Evolutionary conservation across 176 grass and related monocot species (phyloP).

Genomic region (Lolium rigidum): DNA sequence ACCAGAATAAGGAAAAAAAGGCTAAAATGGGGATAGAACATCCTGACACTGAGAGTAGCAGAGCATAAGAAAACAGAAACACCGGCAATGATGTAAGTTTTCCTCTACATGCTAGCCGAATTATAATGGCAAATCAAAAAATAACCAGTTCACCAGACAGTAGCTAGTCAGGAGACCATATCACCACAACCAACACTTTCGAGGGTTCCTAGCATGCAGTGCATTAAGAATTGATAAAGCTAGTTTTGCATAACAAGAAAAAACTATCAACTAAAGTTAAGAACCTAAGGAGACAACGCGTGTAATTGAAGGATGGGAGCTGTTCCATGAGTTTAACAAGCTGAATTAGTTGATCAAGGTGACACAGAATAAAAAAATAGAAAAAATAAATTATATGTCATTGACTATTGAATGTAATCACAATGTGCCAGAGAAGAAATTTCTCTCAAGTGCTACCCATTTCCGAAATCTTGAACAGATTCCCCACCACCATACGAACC

Average conservation of each 20-base stretch:
- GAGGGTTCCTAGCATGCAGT: neutral
- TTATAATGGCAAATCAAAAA: slow-evolving; percentile 10
- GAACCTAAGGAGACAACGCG: neutral
- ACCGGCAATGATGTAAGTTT: neutral
- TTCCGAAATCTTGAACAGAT: neutral
- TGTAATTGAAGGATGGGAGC: neutral
- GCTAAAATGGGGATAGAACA: neutral
- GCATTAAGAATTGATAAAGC: neutral
- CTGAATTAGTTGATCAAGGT: slow-evolving; percentile 7
- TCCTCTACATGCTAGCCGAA: slow-evolving; percentile 1
- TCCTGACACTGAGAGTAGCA: neutral
- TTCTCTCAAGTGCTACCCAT: no score
- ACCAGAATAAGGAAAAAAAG: neutral
- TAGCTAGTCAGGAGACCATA: neutral
- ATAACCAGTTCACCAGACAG: neutral
- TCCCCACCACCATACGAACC: neutral
- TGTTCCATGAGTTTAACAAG: slow-evolving; percentile 1
- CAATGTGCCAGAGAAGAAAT: neutral
- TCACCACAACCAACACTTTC: neutral
- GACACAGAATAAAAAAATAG: neutral
- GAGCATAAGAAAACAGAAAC: neutral
- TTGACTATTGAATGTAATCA: neutral
- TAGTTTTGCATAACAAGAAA: neutral
- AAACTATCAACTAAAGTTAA: slow-evolving; percentile 21
- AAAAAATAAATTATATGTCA: neutral